phyloP scores from a whole-genome alignment of 441 rosid genomes.

The Aquilaria agallochum region DNA sequence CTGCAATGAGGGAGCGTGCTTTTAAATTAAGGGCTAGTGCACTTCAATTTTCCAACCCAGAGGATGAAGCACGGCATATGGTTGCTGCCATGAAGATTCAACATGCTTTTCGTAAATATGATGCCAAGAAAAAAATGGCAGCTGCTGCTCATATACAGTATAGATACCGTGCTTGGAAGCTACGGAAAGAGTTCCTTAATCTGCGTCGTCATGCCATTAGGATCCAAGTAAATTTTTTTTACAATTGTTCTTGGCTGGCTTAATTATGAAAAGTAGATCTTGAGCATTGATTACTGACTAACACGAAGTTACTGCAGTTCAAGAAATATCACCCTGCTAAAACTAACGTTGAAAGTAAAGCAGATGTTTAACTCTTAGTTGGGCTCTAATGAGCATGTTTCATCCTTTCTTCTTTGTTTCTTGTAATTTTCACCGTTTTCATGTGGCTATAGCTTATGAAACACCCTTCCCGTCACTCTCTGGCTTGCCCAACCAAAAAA shows the following conservation, averaged over 20 bases:
- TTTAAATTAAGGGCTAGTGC: slow-evolving; percentile 52
- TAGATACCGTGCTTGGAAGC: slow-evolving; percentile 83
- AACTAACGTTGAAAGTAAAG: not conserved
- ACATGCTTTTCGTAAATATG: slow-evolving; percentile 72
- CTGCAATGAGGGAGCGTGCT: slow-evolving; percentile 76
- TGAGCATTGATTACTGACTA: no score
- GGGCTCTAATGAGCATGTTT: no score
- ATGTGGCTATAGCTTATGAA: no score
- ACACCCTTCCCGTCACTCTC: no score
- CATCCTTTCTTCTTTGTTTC: not conserved
- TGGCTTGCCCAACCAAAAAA: no score
- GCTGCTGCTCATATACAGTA: slow-evolving; percentile 79
- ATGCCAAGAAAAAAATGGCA: slow-evolving; percentile 53
- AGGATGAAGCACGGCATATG: slow-evolving; percentile 63
- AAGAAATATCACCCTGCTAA: no score
- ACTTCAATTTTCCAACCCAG: slow-evolving; percentile 41
- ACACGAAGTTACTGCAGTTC: no score
- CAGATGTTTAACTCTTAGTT: not conserved
- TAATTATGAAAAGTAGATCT: not conserved
- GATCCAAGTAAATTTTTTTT: slow-evolving; percentile 58
- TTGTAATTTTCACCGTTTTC: not conserved
- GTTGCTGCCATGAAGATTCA: slow-evolving; percentile 89
- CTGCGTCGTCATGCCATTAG: slow-evolving; percentile 61
- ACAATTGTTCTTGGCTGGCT: not conserved
- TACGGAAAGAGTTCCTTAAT: slow-evolving; percentile 60